These are phyloP conservation scores for Solanum microdontum DNA, from an alignment of 257 asterid genomes.

Conservation along the genomic window DNA sequence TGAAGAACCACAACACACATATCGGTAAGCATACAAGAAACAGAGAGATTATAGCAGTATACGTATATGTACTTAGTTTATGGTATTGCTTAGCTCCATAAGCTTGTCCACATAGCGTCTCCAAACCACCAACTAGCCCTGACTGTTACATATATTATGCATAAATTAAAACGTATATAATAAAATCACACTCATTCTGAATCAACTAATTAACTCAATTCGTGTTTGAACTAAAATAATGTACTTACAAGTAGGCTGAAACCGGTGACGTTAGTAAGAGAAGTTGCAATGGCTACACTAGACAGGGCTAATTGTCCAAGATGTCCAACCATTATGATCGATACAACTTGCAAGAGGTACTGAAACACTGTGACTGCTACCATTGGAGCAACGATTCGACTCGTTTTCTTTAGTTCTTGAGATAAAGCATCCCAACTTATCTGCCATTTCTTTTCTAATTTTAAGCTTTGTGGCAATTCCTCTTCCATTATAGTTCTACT, in stretches of 20 bases:
- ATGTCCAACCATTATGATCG: conserved; percentile 42
- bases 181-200: neutral
- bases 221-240: neutral
- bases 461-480: conserved; percentile 1
- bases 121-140: conserved; percentile 50
- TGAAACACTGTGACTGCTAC: conserved; percentile 33
- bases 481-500: neutral
- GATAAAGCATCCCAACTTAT: conserved; percentile 1
- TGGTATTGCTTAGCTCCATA: conserved; percentile 49
- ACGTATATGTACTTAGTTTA: conserved; percentile 33
- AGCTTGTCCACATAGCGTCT: conserved; percentile 66
- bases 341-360: conserved; percentile 25
- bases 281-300: conserved; percentile 35
- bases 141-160: conserved; percentile 14
- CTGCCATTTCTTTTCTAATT: conserved; percentile 2
- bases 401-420: conserved; percentile 26
- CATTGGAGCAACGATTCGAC: conserved; percentile 38
- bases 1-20: conserved; percentile 35
- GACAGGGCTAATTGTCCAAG: conserved; percentile 27
- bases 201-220: neutral
- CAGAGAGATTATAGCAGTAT: conserved; percentile 39
- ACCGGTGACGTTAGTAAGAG: conserved; percentile 32
- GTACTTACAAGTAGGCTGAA: conserved; percentile 33
- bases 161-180: neutral
- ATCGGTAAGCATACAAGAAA: conserved; percentile 35